Conservation (phyloP, 306 rosid species). For the Astragalus glycyphyllos region DNA sequence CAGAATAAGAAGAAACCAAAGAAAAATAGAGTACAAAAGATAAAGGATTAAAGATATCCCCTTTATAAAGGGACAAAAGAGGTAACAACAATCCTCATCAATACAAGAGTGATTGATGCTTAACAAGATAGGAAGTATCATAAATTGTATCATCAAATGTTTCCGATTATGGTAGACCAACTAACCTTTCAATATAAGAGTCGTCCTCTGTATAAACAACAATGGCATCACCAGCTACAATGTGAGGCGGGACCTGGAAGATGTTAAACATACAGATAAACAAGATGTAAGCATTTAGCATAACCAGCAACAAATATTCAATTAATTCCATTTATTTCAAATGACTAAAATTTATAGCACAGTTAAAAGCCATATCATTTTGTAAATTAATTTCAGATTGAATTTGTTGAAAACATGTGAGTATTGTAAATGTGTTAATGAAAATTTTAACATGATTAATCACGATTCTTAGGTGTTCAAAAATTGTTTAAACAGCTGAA, state of each 20-base stretch:
- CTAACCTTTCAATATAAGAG: constrained; percentile 85
- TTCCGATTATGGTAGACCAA: constrained; percentile 9
- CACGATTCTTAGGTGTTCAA: too few species aligned
- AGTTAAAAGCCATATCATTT: constrained; percentile 8
- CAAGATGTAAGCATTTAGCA: constrained; percentile 28
- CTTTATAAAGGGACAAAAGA: not conserved
- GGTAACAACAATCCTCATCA: constrained; percentile 30
- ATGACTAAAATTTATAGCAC: constrained; percentile 25
- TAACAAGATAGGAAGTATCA: constrained; percentile 18
- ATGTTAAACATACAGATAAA: constrained; percentile 18
- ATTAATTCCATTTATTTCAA: constrained; percentile 28
- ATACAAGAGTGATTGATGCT: constrained; percentile 28
- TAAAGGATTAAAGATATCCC: not conserved
- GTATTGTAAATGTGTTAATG: constrained; percentile 4
- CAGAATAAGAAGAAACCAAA: too few species aligned
- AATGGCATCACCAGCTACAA: constrained; percentile 76
- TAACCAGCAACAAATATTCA: constrained; percentile 11
- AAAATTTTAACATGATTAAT: too few species aligned
- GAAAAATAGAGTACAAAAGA: not conserved
- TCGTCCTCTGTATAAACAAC: constrained; percentile 75
- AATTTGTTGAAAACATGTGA: constrained; percentile 12
- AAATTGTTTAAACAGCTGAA: too few species aligned
- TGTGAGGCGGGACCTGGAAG: constrained; percentile 78
- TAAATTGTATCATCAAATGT: constrained; percentile 25
- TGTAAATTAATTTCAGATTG: constrained; percentile 1